These are phyloP conservation scores for Yamadazyma membranifaciens DNA, from an alignment of 1,139 yeast species.

Conservation along the genomic window DNA sequence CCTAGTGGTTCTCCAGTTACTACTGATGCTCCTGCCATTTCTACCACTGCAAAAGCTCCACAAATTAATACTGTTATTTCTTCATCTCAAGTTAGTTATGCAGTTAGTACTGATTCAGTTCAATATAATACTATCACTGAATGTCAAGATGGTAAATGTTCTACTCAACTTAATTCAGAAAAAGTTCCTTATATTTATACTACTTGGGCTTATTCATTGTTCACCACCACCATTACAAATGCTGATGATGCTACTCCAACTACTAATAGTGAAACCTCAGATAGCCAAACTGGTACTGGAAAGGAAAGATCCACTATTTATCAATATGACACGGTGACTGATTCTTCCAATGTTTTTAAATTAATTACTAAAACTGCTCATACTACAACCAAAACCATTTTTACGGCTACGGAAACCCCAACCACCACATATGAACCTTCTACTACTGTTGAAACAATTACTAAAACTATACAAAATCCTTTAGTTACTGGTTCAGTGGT, in stretches of 20 bases:
- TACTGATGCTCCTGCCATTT: background rate
- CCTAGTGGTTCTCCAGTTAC: constrained; percentile 1
- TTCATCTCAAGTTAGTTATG: constrained; percentile 7
- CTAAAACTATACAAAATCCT: constrained; percentile 22
- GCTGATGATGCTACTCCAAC: constrained; percentile 5
- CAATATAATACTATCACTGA: constrained; percentile 8
- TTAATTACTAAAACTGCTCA: constrained; percentile 18
- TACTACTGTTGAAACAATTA: constrained; percentile 19
- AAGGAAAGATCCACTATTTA: constrained; percentile 14
- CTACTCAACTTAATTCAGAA: constrained; percentile 7
- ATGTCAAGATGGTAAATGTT: constrained; percentile 9
- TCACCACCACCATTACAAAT: constrained; percentile 7
- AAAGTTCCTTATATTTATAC: constrained; percentile 12
- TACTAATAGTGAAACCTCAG: background rate
- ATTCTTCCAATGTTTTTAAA: constrained; percentile 13
- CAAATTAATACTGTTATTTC: constrained; percentile 5
- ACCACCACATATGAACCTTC: constrained; percentile 16
- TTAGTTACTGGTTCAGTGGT: constrained; percentile 20
- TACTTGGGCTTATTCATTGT: constrained; percentile 8
- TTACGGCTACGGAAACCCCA: constrained; percentile 23
- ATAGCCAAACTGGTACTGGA: background rate
- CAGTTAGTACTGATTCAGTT: constrained; percentile 8
- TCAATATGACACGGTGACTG: constrained; percentile 18
- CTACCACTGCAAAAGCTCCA: constrained; percentile 2
- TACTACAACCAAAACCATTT: constrained; percentile 27